Evolutionary conservation across 208 protist species (phyloP).

Genomic region (Wallacemonas rigidus): DNA sequence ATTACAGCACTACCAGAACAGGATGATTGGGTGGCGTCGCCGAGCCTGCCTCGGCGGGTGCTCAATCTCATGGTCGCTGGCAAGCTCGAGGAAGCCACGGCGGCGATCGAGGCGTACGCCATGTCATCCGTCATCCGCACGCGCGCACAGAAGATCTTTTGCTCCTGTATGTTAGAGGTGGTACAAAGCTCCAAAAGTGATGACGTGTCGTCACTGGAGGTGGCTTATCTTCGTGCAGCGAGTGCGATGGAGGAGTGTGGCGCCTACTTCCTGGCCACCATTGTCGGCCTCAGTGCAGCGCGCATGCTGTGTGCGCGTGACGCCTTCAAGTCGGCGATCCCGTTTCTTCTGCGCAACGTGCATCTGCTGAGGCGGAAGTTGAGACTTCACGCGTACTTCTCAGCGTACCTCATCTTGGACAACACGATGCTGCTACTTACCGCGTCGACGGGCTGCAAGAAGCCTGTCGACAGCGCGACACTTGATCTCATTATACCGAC

Average conservation of each 20-base stretch:
- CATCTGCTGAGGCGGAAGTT: slow-evolving; percentile 23
- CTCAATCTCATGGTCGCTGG: slow-evolving; percentile 17
- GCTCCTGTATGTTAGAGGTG: slow-evolving; percentile 4
- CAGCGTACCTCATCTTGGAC: slow-evolving; percentile 46
- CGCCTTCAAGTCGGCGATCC: slow-evolving; percentile 30
- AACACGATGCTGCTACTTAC: slow-evolving; percentile 28
- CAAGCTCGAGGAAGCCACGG: slow-evolving; percentile 27
- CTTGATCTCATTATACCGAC: slow-evolving; percentile 36
- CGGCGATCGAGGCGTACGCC: slow-evolving; percentile 9
- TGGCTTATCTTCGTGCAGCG: neutral
- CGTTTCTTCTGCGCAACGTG: slow-evolving; percentile 32
- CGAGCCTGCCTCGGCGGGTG: neutral
- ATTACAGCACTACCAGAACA: slow-evolving; percentile 2
- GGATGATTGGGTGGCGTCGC: neutral
- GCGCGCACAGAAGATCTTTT: neutral
- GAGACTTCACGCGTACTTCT: slow-evolving; percentile 49
- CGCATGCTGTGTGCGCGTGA: slow-evolving; percentile 25
- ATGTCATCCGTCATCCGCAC: slow-evolving; percentile 11
- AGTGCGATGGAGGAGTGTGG: slow-evolving; percentile 3
- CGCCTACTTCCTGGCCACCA: slow-evolving; percentile 1
- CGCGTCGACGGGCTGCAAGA: slow-evolving; percentile 25
- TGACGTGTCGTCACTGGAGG: slow-evolving; percentile 1
- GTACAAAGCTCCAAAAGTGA: neutral
- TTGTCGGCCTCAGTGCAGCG: slow-evolving; percentile 13
- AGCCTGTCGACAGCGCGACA: slow-evolving; percentile 29